Percentiles rank a stretch among this genome's conserved stretches.
phyloP scores from a whole-genome alignment of 495 filamentous ascomycete genomes.

The Arthonia radiata region DNA sequence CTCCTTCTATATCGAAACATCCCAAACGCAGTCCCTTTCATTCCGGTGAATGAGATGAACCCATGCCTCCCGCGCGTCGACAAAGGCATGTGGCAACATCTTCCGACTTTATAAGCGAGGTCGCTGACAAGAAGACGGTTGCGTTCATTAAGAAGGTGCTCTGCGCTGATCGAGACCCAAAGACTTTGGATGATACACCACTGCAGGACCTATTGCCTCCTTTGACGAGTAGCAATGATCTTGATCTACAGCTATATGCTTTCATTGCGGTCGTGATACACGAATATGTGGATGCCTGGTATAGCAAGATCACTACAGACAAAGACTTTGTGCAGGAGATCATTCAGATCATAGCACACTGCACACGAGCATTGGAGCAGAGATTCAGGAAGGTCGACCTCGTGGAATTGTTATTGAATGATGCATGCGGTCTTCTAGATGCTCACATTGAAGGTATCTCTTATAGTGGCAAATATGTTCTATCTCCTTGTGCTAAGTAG shows the following conservation, averaged over 20 bases:
- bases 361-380: conserved; percentile 65
- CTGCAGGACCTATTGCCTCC: conserved; percentile 69
- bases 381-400: conserved; percentile 60
- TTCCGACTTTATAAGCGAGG: too few species aligned
- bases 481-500: conserved; percentile 5
- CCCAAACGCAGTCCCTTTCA: too few species aligned
- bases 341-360: conserved; percentile 69
- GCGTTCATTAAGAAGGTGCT: conserved; percentile 39
- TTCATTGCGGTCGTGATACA: conserved; percentile 67
- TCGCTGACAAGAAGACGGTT: conserved; percentile 32
- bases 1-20: too few species aligned
- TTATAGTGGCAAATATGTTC: too few species aligned
- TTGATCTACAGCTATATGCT: conserved; percentile 81
- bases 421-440: conserved; percentile 61
- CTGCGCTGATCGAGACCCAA: conserved; percentile 31
- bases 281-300: conserved; percentile 83
- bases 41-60: too few species aligned
- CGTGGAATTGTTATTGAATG: conserved; percentile 62
- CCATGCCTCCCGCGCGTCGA: too few species aligned
- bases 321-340: conserved; percentile 67
- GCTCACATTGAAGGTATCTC: conserved; percentile 53
- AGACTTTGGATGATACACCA: too few species aligned
- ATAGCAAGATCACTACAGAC: conserved; percentile 74
- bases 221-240: conserved; percentile 73
- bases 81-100: too few species aligned